These are phyloP conservation scores for Ascochyta viciae-villosae DNA, from an alignment of 2,329 filamentous ascomycete genomes.

Conservation along the genomic window DNA sequence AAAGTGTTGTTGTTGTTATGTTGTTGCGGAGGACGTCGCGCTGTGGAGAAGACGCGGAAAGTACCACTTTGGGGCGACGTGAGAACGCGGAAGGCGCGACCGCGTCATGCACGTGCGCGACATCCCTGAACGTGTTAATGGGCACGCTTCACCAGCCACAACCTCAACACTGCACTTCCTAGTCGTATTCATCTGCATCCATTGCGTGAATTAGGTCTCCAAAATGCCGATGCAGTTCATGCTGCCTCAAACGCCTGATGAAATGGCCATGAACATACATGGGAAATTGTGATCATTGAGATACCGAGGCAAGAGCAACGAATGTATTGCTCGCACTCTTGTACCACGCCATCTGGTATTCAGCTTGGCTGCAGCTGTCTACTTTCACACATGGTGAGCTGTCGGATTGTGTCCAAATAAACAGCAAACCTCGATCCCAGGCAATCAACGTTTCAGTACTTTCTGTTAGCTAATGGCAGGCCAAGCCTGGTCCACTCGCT, in stretches of 20 bases:
- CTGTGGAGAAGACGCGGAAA: constrained; percentile 25
- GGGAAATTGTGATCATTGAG: too few relatives aligned
- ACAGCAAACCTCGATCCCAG: not conserved
- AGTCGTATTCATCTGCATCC: not conserved
- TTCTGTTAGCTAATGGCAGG: constrained; percentile 9
- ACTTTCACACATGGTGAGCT: not conserved
- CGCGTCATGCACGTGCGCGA: constrained; percentile 30
- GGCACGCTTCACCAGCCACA: constrained; percentile 16
- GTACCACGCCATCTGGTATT: not conserved
- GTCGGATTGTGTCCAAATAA: too few relatives aligned
- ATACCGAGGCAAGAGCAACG: too few relatives aligned
- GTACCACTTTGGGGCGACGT: constrained; percentile 28
- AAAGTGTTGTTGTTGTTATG: constrained; percentile 7
- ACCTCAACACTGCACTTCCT: not conserved
- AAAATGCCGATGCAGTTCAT: too few relatives aligned
- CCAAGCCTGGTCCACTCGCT: constrained; percentile 10
- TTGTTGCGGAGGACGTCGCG: constrained; percentile 17
- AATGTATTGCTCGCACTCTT: too few relatives aligned
- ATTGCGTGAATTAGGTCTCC: too few relatives aligned
- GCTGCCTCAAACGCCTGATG: too few relatives aligned
- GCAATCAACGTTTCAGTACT: not conserved
- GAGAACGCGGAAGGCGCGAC: constrained; percentile 41
- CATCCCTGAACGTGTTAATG: constrained; percentile 35
- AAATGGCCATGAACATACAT: too few relatives aligned
- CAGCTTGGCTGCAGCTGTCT: not conserved